A percentile compares a stretch with the other conserved stretches of the same genome.
These are phyloP conservation scores for Calonectria ilicicola DNA, from an alignment of 2,329 filamentous ascomycete genomes.

Conservation along the genomic window DNA sequence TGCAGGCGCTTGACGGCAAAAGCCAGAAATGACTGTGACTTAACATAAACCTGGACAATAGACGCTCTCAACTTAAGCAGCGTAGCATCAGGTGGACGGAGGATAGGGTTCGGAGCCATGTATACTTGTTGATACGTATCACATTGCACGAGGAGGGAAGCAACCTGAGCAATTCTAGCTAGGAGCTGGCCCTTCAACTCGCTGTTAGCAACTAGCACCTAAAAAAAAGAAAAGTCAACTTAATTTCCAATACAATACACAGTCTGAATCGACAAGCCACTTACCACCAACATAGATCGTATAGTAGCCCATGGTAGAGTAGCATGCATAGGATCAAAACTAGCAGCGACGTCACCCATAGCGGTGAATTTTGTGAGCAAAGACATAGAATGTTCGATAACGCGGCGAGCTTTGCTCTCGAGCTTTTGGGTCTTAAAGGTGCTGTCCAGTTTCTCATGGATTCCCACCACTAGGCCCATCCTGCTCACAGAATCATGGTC, in stretches of 20 bases:
- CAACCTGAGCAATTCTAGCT: neutral
- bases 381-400: neutral
- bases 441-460: neutral
- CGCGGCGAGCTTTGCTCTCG: neutral
- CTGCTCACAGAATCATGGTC: neutral
- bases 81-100: neutral
- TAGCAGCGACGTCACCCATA: neutral
- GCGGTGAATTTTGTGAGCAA: neutral
- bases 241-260: neutral
- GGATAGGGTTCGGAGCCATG: neutral
- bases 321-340: slow-evolving; percentile 14
- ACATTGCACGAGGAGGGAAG: neutral
- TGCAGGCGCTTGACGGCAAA: neutral
- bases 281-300: slow-evolving; percentile 2
- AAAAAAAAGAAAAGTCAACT: neutral
- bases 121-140: slow-evolving; percentile 9
- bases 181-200: neutral
- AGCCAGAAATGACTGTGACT: neutral
- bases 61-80: slow-evolving; percentile 43
- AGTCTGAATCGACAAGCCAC: neutral
- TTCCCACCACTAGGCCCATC: neutral
- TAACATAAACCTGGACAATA: slow-evolving; percentile 27
- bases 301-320: slow-evolving; percentile 19
- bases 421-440: neutral
- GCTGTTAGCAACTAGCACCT: neutral